Evolutionary conservation across 805 yeast genomes (phyloP).

Genomic region (Zygosaccharomyces siamensis): DNA sequence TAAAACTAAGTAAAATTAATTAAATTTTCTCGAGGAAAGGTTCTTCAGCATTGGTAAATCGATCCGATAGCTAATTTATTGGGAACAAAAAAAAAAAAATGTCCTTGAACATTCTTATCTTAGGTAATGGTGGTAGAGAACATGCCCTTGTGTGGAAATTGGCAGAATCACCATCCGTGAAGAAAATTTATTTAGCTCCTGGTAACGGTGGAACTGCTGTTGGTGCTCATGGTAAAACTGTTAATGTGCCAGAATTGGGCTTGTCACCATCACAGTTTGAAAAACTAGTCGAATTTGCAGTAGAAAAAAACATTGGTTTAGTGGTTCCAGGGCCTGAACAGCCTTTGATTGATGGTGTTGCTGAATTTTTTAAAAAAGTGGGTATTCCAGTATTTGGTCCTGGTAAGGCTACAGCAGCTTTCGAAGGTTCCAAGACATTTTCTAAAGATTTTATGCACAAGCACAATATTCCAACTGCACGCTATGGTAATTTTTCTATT

Average conservation of each 20-base stretch:
- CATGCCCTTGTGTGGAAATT: constrained; percentile 94
- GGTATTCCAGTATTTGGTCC: constrained; percentile 99
- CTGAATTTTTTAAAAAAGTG: constrained; percentile 62
- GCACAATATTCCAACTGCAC: constrained; percentile 93
- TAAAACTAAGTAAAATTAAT: not conserved
- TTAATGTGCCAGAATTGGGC: constrained; percentile 60
- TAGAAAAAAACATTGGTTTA: constrained; percentile 55
- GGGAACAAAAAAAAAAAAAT: constrained; percentile 5
- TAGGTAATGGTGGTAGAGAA: constrained; percentile 99
- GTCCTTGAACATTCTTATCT: constrained; percentile 63
- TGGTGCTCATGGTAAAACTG: constrained; percentile 46
- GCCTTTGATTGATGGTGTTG: constrained; percentile 92
- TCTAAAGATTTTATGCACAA: constrained; percentile 90
- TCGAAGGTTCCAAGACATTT: constrained; percentile 97
- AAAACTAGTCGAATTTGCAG: constrained; percentile 68
- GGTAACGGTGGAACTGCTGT: constrained; percentile 91
- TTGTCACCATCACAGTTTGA: constrained; percentile 64
- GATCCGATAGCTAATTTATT: not conserved
- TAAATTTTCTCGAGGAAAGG: not conserved
- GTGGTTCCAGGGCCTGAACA: constrained; percentile 99
- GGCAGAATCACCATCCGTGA: constrained; percentile 68
- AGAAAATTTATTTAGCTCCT: constrained; percentile 83
- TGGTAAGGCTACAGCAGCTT: constrained; percentile 76
- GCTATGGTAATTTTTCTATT: constrained; percentile 73
- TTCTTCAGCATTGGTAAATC: not conserved